Evolutionary conservation across 2,329 filamentous ascomycete species (phyloP), one percentile per base, ranked within the genome.

Genomic region (Davidsoniella virescens): DNA sequence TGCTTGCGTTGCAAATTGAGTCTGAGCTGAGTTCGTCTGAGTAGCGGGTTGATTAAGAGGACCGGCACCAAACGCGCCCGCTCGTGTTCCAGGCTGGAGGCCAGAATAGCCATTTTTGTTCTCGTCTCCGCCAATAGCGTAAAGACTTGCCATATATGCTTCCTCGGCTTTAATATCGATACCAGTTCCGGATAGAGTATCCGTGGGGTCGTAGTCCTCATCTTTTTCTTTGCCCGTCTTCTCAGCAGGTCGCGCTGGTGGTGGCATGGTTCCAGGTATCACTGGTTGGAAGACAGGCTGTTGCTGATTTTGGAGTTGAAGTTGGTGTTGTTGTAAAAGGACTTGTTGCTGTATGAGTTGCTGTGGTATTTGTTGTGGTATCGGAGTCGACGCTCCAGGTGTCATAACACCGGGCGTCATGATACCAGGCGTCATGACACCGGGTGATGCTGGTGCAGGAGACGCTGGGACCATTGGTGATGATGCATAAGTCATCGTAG

Each of bases 81-180:
- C 65, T 55, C 74, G 74, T 39, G 68, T 62, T 10, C 75, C 73
- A 1, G 76, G 65, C 6, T 71, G 66, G 54, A 81, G 75, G 18
- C 76, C 66, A 12, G 68, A 67, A 54, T 74, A 75, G 16, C 44
- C 65, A 10, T 42, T 42, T 36, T 47, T 47, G 44, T 39, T 26
- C 14, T 50, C 48, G 14, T 50, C 48, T 33, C 29, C 29, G 12
- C 80, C 67, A 44, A 72, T 69, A 7, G 70, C 59, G 33, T 63
- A 71, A 49, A 69, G 64, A 42, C 76, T 73, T 42, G 85, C 80
- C 63, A 92, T 71, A 56, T 79, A 84, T 57, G 87, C 84, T 60
- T 93, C 86, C 63, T 94, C 88, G 56, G 87, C 87, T 52, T 82
- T 80, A 44, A 94, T 66, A 67, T 94, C 85, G 55, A 95, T 87